Evolutionary conservation across 345 rosid species (phyloP), one percentile per base, ranked within the genome.

Genomic region (Melaleuca alternifolia): DNA sequence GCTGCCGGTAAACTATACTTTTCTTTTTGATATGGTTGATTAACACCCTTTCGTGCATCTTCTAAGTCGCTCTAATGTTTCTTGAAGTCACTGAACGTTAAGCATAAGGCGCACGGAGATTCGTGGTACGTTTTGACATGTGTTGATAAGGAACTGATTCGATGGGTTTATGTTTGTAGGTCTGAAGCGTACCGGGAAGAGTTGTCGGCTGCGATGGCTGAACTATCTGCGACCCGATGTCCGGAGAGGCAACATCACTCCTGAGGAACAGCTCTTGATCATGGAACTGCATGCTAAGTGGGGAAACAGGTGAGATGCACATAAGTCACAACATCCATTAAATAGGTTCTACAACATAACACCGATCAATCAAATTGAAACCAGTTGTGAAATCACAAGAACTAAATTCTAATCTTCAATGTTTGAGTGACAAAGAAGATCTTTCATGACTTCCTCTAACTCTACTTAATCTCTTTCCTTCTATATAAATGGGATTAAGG

Each of bases 131-230:
- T 50, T 10, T 50, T 11, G 26, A 28, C 50, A 30, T 33, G 54
- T 16, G 53, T 26, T 14, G 84, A 3, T 83, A 21, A 33, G 5
- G 24, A 71, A 65, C 28, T 71, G 4, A 61, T 26, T 44, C 37
- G 37, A 46, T 28, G 26, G 24, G 41, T 15, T 23, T 18, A 6
- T 14, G 3, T 81, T 20, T 33, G 14, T 85, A 97, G 99, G 99
- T 61, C 89, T 97, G 85, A 98, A 93, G 89, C 99, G 99, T 87
- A 98, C 98, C 84, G 99, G 99, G 71, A 98, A 98, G 89, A 98
- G 99, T 88, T 98, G 99, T 90, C 93, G 99, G 85, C 98, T 98
- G 79, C 95, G 99, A 76, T 98, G 99, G 99, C 89, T 98, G 88
- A 98, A 98, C 93, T 98, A 98, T 84, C 93, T 98, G 85, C 93